Base-by-base conservation (phyloP, 148 eudicot genomes). In the Linanthus parryae region DNA sequence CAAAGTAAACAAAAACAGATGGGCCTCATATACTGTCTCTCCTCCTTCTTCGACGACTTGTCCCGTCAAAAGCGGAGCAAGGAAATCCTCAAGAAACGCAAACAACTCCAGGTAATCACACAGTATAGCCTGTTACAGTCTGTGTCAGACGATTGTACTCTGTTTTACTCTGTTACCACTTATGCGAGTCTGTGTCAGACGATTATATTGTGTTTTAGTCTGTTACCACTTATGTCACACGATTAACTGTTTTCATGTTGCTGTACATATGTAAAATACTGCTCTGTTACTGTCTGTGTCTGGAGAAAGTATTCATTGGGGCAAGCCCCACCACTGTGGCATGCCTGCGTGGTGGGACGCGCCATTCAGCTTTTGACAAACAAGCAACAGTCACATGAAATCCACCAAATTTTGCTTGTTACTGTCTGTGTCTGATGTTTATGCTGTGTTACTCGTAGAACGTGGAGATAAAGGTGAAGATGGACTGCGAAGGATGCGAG, bases 401-500 rank as follows among this genome's bases (percentile, higher is more conserved):
- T n/a, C 44, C 17, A 39, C 15, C 17, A 9, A 35, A 9, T 35
- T 35, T 4, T 37, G 20, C 29, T 21, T 45, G 12, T 20, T 1
- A 22, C 7, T 40, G 11, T 38, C 20, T 33, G 7, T 3, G 8
- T 3, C 8, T 7, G n/a, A 2, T 46, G 11, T 34, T 19, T 24
- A 15, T 7, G 10, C 11, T 16, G 5, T 9, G 18, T 20, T 18
- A 8, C 7, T 31, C 10, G 34, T 39, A 80, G 86, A 76, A 72
- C 2, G 83, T 81, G 46, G 87, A 81, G 61, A 73, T 81, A 50
- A 81, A 58, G 52, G 74, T 81, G 31, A 77, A 62, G 29, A 81
- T 77, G 61, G 83, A 81, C 35, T 81, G 87, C 30, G 75, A 81
- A 42, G 86, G 82, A 29, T 80, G 86, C 37, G 82, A 70, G 52